phyloP scores from a whole-genome alignment of 2,329 filamentous ascomycete species.

The Aureobasidium subglaciale region DNA sequence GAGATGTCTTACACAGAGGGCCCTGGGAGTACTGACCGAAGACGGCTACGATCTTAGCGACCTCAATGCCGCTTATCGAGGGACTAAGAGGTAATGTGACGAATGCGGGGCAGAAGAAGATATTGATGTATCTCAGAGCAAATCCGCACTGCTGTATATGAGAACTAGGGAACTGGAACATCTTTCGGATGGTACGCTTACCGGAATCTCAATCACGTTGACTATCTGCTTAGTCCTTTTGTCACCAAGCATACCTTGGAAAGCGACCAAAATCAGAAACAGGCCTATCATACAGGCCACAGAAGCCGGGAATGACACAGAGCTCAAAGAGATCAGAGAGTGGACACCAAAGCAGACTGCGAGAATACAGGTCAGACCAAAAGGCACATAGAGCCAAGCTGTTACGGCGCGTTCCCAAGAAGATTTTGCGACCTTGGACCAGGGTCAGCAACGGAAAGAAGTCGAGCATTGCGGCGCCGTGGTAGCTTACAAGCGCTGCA shows the following conservation, averaged over 20 bases:
- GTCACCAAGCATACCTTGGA: conserved; percentile 43
- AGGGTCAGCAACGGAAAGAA: neutral
- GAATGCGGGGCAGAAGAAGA: conserved; percentile 55
- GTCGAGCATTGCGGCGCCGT: too few species aligned
- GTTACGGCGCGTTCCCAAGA: conserved; percentile 23
- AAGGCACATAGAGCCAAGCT: conserved; percentile 47
- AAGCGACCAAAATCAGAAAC: conserved; percentile 44
- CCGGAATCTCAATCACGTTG: conserved; percentile 47
- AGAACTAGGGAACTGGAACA: conserved; percentile 16
- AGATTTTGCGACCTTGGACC: conserved; percentile 29
- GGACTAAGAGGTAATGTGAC: conserved; percentile 52
- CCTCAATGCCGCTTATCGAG: conserved; percentile 46
- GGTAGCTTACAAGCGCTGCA: neutral
- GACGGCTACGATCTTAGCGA: conserved; percentile 53
- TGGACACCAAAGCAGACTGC: conserved; percentile 37
- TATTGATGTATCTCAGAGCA: conserved; percentile 52
- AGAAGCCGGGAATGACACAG: conserved; percentile 52
- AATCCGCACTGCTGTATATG: conserved; percentile 44
- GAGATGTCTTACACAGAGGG: neutral
- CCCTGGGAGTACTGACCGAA: conserved; percentile 40
- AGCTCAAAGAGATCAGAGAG: conserved; percentile 37
- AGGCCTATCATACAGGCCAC: conserved; percentile 52
- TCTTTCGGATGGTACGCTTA: conserved; percentile 25
- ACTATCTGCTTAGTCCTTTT: conserved; percentile 44
- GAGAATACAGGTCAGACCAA: conserved; percentile 34